These are phyloP conservation scores for Kokia cookei DNA, from an alignment of 441 rosid species.

Conservation along the genomic window DNA sequence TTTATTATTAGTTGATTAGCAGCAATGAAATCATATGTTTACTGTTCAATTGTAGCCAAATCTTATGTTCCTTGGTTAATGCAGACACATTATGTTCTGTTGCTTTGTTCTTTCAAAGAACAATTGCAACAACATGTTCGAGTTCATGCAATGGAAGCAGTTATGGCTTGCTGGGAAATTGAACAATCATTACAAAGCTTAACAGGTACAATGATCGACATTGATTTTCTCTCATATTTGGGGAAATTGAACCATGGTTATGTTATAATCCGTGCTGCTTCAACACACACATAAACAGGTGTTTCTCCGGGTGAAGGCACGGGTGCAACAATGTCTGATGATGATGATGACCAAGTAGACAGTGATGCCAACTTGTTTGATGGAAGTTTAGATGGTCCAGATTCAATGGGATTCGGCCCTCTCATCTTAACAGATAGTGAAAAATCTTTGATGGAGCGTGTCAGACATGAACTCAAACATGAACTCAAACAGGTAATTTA, in stretches of 20 bases:
- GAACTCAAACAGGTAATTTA: conserved; percentile 72
- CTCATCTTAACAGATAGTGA: conserved; percentile 91
- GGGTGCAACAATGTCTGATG: conserved; percentile 98
- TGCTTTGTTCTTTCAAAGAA: conserved; percentile 96
- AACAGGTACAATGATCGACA: conserved; percentile 45
- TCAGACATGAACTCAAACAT: conserved; percentile 92
- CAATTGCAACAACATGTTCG: conserved; percentile 98
- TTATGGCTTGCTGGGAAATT: conserved; percentile 99
- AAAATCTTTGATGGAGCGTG: conserved; percentile 95
- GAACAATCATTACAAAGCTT: conserved; percentile 97
- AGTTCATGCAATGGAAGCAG: conserved; percentile 99
- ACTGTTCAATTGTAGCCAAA: neutral
- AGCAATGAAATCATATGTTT: neutral
- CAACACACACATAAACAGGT: conserved; percentile 37
- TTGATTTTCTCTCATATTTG: neutral
- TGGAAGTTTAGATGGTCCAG: conserved; percentile 65
- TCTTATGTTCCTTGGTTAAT: neutral
- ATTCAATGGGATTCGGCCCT: conserved; percentile 90
- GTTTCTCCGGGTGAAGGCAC: conserved; percentile 95
- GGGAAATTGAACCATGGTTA: neutral
- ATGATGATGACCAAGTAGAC: conserved; percentile 94
- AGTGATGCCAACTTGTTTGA: conserved; percentile 83
- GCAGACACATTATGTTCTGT: conserved; percentile 90
- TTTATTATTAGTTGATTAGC: neutral
- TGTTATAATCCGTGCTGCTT: neutral